These are phyloP conservation scores for Auxenochlorella pyrenoidosa DNA, from an alignment of 139 green algal species.

Conservation along the genomic window DNA sequence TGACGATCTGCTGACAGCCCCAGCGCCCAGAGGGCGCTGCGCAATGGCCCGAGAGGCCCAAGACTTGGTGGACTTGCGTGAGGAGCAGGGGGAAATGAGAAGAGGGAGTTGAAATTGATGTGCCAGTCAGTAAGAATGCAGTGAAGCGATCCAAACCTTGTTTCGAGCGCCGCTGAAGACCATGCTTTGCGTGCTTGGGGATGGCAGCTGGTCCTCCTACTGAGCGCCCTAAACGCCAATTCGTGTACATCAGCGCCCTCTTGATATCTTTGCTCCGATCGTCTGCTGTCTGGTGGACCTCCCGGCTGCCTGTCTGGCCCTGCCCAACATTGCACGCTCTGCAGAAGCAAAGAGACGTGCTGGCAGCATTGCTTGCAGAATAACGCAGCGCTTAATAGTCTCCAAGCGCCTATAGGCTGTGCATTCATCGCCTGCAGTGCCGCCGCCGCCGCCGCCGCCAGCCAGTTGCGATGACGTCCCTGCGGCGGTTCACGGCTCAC, in stretches of 20 bases:
- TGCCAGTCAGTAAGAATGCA: too few relatives aligned
- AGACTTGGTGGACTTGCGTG: too few relatives aligned
- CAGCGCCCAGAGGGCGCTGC: too few relatives aligned
- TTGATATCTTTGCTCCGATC: neutral
- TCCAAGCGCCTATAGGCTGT: neutral
- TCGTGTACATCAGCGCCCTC: neutral
- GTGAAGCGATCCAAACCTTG: too few relatives aligned
- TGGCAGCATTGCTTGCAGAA: too few relatives aligned
- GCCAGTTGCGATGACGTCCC: constrained; percentile 81
- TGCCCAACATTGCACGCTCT: neutral
- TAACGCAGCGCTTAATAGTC: too few relatives aligned
- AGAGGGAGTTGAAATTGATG: too few relatives aligned
- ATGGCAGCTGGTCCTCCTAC: neutral
- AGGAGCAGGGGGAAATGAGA: too few relatives aligned
- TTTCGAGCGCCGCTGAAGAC: neutral
- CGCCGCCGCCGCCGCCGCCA: constrained; percentile 9
- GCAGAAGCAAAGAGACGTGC: neutral
- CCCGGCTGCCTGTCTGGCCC: neutral
- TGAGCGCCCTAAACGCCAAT: neutral
- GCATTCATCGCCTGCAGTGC: neutral
- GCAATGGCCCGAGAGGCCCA: too few relatives aligned
- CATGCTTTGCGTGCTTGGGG: neutral
- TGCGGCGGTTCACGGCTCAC: constrained; percentile 90
- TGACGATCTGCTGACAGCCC: too few relatives aligned
- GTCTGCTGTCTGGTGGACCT: too few relatives aligned